Evolutionary conservation across 2,329 filamentous ascomycete genomes (phyloP).

Genomic region (Leptographium procerum): DNA sequence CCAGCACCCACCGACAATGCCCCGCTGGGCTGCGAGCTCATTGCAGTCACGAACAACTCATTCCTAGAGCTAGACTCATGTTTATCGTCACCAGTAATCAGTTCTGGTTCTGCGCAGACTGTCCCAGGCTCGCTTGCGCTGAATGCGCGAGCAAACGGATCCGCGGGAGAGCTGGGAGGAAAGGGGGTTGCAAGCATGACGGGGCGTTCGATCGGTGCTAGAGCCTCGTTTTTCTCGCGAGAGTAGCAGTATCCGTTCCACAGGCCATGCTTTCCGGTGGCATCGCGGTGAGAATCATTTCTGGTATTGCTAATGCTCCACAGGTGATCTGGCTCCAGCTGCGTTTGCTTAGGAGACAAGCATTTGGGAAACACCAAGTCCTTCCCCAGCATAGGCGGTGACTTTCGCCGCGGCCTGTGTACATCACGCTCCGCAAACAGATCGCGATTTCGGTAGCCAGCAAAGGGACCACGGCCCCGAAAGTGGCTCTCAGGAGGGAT

Average conservation of each 20-base stretch:
- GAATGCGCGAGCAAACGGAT: slow-evolving; percentile 32
- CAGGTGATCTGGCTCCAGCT: slow-evolving; percentile 67
- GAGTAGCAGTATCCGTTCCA: slow-evolving; percentile 65
- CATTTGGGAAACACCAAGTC: slow-evolving; percentile 75
- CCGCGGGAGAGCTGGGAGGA: slow-evolving; percentile 27
- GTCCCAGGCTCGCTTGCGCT: slow-evolving; percentile 15
- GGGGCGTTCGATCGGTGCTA: slow-evolving; percentile 34
- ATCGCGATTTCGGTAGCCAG: slow-evolving; percentile 32
- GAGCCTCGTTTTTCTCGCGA: slow-evolving; percentile 21
- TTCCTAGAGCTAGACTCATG: background rate
- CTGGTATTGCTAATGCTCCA: slow-evolving; percentile 34
- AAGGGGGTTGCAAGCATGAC: slow-evolving; percentile 40
- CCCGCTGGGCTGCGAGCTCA: background rate
- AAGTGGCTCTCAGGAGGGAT: slow-evolving; percentile 31
- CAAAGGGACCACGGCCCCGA: slow-evolving; percentile 31
- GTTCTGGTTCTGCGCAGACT: slow-evolving; percentile 28
- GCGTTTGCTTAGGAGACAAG: slow-evolving; percentile 70
- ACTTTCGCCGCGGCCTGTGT: slow-evolving; percentile 37
- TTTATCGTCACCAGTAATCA: background rate
- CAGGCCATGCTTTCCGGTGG: slow-evolving; percentile 50
- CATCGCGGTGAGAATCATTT: slow-evolving; percentile 40
- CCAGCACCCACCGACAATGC: slow-evolving; percentile 12
- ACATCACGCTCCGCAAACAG: slow-evolving; percentile 33
- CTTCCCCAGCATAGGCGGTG: slow-evolving; percentile 78
- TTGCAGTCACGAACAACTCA: background rate